A percentile compares a stretch with the other conserved stretches of the same genome.
Evolutionary conservation across 495 filamentous ascomycete species (phyloP).

Genomic region (Platismatia glauca): DNA sequence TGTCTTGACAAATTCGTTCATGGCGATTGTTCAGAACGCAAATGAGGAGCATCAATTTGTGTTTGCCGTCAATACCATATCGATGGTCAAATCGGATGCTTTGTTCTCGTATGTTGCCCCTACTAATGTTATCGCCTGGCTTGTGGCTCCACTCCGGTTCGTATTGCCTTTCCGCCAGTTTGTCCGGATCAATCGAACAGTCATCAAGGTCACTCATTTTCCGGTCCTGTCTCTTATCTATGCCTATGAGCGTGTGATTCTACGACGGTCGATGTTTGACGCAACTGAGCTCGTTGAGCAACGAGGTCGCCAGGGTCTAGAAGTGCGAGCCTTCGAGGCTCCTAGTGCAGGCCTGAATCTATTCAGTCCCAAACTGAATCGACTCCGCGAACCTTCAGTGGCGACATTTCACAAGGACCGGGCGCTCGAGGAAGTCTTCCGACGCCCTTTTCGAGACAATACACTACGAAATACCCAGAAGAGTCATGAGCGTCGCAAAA

Average conservation of each 20-base stretch:
- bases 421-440: constrained; percentile 88
- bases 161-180: constrained; percentile 69
- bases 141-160: constrained; percentile 70
- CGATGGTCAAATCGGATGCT: constrained; percentile 91
- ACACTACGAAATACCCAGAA: constrained; percentile 39
- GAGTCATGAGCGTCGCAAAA: constrained; percentile 52
- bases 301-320: constrained; percentile 30
- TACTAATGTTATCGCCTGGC: constrained; percentile 80
- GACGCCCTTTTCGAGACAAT: constrained; percentile 45
- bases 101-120: constrained; percentile 88
- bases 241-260: constrained; percentile 69
- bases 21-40: constrained; percentile 85
- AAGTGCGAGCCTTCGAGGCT: constrained; percentile 40
- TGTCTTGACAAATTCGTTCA: constrained; percentile 87
- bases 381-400: constrained; percentile 71
- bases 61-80: constrained; percentile 89
- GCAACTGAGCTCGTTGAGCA: constrained; percentile 60
- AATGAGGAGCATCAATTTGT: constrained; percentile 90
- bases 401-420: constrained; percentile 79
- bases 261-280: constrained; percentile 62
- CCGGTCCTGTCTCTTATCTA: constrained; percentile 79
- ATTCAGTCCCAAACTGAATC: constrained; percentile 54
- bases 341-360: constrained; percentile 39
- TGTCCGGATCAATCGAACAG: constrained; percentile 68
- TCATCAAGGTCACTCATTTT: constrained; percentile 85